Evolutionary conservation across 2,329 filamentous ascomycete genomes (phyloP).

Genomic region (Fusarium sp.): DNA sequence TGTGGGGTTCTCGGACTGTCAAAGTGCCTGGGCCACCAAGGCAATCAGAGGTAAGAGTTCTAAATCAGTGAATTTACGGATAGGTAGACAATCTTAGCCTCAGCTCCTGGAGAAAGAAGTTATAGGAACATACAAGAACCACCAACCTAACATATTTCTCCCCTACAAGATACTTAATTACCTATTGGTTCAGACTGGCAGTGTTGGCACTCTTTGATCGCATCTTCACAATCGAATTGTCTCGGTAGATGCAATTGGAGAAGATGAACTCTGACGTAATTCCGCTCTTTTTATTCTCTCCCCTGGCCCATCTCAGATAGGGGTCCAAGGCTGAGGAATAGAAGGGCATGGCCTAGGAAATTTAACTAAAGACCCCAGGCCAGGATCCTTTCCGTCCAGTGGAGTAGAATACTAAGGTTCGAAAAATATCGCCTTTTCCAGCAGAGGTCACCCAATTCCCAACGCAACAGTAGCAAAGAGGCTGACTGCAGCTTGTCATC

Average conservation of each 20-base stretch:
- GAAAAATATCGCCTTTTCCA: background rate
- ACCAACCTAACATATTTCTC: background rate
- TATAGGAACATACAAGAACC: background rate
- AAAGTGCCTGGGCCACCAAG: background rate
- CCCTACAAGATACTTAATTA: slow-evolving; percentile 2
- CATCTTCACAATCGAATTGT: slow-evolving; percentile 1
- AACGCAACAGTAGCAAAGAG: slow-evolving; percentile 8
- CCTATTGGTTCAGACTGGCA: background rate
- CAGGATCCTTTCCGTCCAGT: background rate
- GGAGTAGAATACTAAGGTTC: too few relatives aligned
- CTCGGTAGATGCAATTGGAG: background rate
- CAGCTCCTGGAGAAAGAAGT: background rate
- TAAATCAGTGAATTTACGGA: background rate
- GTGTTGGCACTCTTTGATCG: background rate
- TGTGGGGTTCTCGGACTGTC: slow-evolving; percentile 7
- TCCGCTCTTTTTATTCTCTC: background rate
- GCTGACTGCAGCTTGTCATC: slow-evolving; percentile 28
- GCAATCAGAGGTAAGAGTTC: background rate
- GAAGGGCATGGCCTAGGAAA: background rate
- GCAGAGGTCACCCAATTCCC: slow-evolving; percentile 6
- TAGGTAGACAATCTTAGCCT: background rate
- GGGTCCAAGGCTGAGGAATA: slow-evolving; percentile 12
- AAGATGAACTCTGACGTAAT: slow-evolving; percentile 30
- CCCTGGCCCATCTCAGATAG: background rate
- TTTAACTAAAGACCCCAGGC: background rate